Evolutionary conservation across 371 early-diverging fungal species (phyloP).

Genomic region (Mortierella sp.): DNA sequence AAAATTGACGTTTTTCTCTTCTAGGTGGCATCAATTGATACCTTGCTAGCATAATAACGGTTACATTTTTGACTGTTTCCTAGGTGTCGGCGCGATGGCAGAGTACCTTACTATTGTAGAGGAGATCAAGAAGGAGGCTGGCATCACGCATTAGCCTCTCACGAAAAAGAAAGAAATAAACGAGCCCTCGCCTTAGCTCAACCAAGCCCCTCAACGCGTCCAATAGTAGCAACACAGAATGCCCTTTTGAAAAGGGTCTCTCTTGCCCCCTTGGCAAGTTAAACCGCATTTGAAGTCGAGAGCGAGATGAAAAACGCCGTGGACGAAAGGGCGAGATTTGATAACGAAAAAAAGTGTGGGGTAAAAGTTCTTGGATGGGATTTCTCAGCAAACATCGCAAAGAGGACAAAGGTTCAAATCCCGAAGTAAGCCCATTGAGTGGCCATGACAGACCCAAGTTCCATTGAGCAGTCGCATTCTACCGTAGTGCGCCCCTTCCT

Average conservation of each 20-base stretch:
- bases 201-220: background rate
- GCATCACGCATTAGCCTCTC: background rate
- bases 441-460: background rate
- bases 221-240: no score
- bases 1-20: no score
- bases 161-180: background rate
- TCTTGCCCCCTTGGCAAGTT: no score
- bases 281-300: no score
- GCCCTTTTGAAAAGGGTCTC: no score
- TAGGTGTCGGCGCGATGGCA: constrained; percentile 73
- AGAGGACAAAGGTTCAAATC: constrained; percentile 19
- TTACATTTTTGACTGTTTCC: background rate
- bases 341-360: constrained; percentile 24
- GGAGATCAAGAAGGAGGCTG: constrained; percentile 50
- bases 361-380: constrained; percentile 8
- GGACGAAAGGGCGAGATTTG: constrained; percentile 1
- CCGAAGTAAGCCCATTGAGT: constrained; percentile 19
- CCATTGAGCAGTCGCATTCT: background rate
- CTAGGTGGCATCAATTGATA: no score
- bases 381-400: constrained; percentile 21
- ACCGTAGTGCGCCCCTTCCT: background rate
- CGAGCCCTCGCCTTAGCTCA: background rate
- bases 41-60: background rate
- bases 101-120: constrained; percentile 62
- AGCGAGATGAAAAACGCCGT: no score